phyloP scores from a whole-genome alignment of 1,284 basidiomycete species.

The Wolfiporia cocos region DNA sequence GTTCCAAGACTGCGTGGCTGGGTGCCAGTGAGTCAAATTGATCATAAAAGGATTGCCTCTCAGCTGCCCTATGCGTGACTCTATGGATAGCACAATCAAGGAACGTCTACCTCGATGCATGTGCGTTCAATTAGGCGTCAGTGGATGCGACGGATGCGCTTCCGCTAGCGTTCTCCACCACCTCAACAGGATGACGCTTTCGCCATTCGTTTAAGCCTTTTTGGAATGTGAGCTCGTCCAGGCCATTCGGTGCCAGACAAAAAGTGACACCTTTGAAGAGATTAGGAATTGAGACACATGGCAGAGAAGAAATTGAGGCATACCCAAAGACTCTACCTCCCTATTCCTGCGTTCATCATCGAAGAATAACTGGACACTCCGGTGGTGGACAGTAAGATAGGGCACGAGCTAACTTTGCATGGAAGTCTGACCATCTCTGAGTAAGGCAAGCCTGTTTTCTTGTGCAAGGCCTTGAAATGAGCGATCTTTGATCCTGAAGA shows the following conservation, averaged over 20 bases:
- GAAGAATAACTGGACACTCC: constrained; percentile 80
- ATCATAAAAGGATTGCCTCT: too few relatives aligned
- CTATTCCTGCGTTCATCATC: constrained; percentile 77
- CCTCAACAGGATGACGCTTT: constrained; percentile 31
- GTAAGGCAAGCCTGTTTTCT: constrained; percentile 77
- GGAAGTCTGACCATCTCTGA: constrained; percentile 80
- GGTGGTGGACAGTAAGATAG: too few relatives aligned
- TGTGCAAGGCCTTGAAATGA: constrained; percentile 75
- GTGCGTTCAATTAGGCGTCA: too few relatives aligned
- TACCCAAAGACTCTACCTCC: constrained; percentile 71
- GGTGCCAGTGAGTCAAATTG: too few relatives aligned
- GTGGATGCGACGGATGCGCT: too few relatives aligned
- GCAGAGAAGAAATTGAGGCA: constrained; percentile 12
- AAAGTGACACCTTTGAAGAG: constrained; percentile 65
- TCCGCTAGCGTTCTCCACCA: constrained; percentile 26
- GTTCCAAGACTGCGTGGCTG: too few relatives aligned
- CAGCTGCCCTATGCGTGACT: too few relatives aligned
- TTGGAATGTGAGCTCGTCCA: constrained; percentile 51
- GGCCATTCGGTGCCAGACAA: constrained; percentile 44
- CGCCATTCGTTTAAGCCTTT: constrained; percentile 61
- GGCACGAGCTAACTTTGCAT: too few relatives aligned
- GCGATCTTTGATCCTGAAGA: constrained; percentile 67
- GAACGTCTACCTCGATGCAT: too few relatives aligned
- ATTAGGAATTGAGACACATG: neutral
- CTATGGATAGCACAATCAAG: too few relatives aligned